These are phyloP conservation scores for Auricularia sp. DNA, from an alignment of 768 basidiomycete genomes.

Conservation along the genomic window DNA sequence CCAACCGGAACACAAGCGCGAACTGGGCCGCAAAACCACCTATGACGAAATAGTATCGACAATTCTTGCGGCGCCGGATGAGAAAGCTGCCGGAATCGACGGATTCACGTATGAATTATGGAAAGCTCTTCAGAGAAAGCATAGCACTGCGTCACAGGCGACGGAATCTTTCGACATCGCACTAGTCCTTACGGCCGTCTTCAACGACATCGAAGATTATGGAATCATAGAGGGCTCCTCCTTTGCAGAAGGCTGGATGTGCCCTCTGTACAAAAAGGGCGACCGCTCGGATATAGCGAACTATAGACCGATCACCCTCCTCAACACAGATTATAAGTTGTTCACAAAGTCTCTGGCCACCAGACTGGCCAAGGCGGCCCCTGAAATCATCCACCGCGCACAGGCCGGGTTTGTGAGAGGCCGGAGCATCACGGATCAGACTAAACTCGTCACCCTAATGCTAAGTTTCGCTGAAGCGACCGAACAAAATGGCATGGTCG, in stretches of 20 bases:
- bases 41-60: too few species aligned
- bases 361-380: conserved; percentile 9
- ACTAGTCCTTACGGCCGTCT: conserved; percentile 23
- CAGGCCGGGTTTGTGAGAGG: conserved; percentile 31
- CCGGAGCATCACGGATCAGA: conserved; percentile 24
- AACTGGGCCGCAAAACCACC: too few species aligned
- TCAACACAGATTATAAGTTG: conserved; percentile 25
- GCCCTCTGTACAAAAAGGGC: conserved; percentile 33
- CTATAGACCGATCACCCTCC: conserved; percentile 15
- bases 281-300: conserved; percentile 7
- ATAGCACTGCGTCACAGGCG: not conserved
- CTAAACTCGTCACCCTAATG: conserved; percentile 14
- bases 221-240: conserved; percentile 6
- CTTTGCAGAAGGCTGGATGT: conserved; percentile 24
- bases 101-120: not conserved
- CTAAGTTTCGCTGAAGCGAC: conserved; percentile 8
- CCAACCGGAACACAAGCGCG: too few species aligned
- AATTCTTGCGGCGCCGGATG: not conserved
- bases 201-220: conserved; percentile 32
- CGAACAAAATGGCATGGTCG: conserved; percentile 8
- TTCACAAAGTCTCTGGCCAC: conserved; percentile 18
- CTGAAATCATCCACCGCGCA: conserved; percentile 19
- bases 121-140: not conserved
- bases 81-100: not conserved
- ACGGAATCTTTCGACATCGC: not conserved